A percentile compares a stretch with the other conserved stretches of the same genome.
Conservation (phyloP, 2,329 filamentous ascomycete species). For the Exophiala sp. region DNA sequence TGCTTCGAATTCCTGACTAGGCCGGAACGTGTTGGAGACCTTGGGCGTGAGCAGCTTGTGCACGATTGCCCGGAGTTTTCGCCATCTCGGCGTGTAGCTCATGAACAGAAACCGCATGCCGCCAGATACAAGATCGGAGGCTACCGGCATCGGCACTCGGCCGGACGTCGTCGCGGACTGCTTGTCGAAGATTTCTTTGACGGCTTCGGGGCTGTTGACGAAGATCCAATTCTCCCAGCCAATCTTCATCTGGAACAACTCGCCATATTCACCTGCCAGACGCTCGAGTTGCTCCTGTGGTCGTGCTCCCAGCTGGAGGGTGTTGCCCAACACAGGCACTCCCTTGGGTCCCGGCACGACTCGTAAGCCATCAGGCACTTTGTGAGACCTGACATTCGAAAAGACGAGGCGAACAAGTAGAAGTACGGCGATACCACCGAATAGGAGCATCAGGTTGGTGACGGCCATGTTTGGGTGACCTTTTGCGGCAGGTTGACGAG, state of each 20-base stretch:
- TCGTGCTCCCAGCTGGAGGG: not conserved
- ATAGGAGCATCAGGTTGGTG: too few species aligned
- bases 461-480: too few species aligned
- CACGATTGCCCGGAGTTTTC: conserved; percentile 36
- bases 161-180: conserved; percentile 10
- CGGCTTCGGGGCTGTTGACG: conserved; percentile 41
- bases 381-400: too few species aligned
- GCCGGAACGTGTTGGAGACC: conserved; percentile 38
- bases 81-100: conserved; percentile 40
- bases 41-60: conserved; percentile 37
- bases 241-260: conserved; percentile 42
- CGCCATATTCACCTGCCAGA: conserved; percentile 42
- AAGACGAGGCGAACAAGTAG: too few species aligned
- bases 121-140: conserved; percentile 37
- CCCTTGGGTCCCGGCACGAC: not conserved
- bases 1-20: conserved; percentile 43
- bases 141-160: conserved; percentile 36
- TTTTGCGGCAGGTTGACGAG: too few species aligned
- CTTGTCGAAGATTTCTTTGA: conserved; percentile 44
- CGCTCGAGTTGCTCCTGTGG: not conserved
- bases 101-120: conserved; percentile 40
- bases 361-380: not conserved
- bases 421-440: too few species aligned
- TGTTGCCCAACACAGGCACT: not conserved
- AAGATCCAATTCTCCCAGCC: conserved; percentile 45